Base-by-base conservation (phyloP, 2,329 filamentous ascomycete genomes). In the Sclerotinia nivalis region DNA sequence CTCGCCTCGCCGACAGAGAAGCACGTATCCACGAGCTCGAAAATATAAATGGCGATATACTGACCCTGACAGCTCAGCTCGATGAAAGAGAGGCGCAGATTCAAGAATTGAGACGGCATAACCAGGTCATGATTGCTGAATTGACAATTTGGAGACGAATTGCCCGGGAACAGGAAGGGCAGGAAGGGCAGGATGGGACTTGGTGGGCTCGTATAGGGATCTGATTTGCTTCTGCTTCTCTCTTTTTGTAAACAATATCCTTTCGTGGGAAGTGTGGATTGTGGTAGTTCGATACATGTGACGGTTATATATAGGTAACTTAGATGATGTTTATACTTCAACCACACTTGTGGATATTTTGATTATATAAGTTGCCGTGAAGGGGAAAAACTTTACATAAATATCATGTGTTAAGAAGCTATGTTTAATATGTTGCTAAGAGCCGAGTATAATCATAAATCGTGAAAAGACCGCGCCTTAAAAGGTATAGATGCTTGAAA, bases 401-500 rank as follows among this genome's bases (percentile, higher is more conserved):
- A 25, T 50, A 5, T 25, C 13, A 64, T 52, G n/a, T 25, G 37
- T 40, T 37, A 40, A 18, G 8, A 52, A 40, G n/a, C 31, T 49
- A 50, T 50, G 60, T 5, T 18, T 25, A 64, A 22, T 50, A 25
- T 50, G 37, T 50, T 64, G 25, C 60, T 20, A 37, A 37, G 3
- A 25, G 7, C 28, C 28, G 13, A 22, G 8, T 25, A 25, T 13
- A 34, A 64, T 50, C 43, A 50, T 37, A 50, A 34, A 18, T 34
- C 31, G 13, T 37, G 22, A 15, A 8, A 20, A 64, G 2, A 8
- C 22, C 22, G 1, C 13, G 7, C 60, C 31, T 64, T 34, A 62
- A 31, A 52, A 68, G 12, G 55, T 52, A 47, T 64, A 69, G 49
- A 69, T 69, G 67, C 59, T 69, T 54, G 67, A 69, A 49, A 88